Percentiles rank a stretch among this genome's conserved stretches.
Conservation (phyloP, 768 basidiomycete genomes). For the Mycena alexandri region DNA sequence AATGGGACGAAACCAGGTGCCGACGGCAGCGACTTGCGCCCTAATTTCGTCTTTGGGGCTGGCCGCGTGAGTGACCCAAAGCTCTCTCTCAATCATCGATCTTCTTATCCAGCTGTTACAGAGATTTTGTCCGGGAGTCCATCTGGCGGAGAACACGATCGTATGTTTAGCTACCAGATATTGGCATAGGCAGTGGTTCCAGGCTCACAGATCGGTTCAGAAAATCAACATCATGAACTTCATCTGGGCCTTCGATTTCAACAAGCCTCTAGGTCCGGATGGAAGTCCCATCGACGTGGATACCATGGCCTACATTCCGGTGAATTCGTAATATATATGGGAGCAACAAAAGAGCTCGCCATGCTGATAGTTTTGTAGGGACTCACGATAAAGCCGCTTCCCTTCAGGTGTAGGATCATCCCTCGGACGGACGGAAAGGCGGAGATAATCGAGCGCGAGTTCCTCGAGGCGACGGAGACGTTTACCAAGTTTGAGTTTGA, state of each 20-base stretch:
- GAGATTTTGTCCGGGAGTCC: slow-evolving; percentile 27
- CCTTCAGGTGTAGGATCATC: slow-evolving; percentile 41
- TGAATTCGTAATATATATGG: slow-evolving; percentile 13
- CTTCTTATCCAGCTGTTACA: not conserved
- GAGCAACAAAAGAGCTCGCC: not conserved
- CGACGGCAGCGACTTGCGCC: slow-evolving; percentile 25
- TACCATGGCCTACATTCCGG: slow-evolving; percentile 29
- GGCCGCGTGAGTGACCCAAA: slow-evolving; percentile 21
- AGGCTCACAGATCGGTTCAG: slow-evolving; percentile 1
- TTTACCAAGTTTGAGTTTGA: slow-evolving; percentile 36
- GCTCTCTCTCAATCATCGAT: not conserved
- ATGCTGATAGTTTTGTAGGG: slow-evolving; percentile 29
- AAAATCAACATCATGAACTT: slow-evolving; percentile 44
- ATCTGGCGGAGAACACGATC: slow-evolving; percentile 25
- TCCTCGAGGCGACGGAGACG: slow-evolving; percentile 29
- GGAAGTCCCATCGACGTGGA: slow-evolving; percentile 32
- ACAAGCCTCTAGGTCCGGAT: slow-evolving; percentile 1
- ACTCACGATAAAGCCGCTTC: slow-evolving; percentile 26
- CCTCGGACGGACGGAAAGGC: slow-evolving; percentile 36
- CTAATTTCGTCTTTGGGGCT: slow-evolving; percentile 20
- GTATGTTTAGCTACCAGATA: not conserved
- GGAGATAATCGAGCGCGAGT: slow-evolving; percentile 37
- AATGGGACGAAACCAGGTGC: slow-evolving; percentile 26
- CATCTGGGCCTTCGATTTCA: slow-evolving; percentile 49
- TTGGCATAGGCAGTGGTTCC: too few species aligned